These are phyloP conservation scores for Apiotrichum montevideense DNA, from an alignment of 1,284 basidiomycete species.

Conservation along the genomic window DNA sequence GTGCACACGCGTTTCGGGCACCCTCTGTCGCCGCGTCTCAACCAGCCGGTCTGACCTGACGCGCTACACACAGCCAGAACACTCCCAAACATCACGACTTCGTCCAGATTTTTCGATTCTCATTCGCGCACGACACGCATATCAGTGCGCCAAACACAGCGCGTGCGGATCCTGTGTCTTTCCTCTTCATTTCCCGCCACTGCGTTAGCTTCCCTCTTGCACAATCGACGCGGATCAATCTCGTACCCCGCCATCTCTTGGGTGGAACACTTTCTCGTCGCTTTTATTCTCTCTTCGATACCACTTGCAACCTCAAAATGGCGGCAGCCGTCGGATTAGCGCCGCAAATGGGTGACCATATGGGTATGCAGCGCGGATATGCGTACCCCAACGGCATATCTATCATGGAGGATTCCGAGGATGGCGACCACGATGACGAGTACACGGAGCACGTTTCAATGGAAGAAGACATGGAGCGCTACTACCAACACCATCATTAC, in stretches of 20 bases:
- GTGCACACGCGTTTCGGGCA: not conserved
- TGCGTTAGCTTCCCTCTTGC: too few relatives aligned
- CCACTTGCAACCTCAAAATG: constrained; percentile 2
- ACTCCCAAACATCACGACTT: too few relatives aligned
- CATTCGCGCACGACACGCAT: too few relatives aligned
- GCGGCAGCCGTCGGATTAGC: constrained; percentile 9
- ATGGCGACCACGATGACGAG: constrained; percentile 10
- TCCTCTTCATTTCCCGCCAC: too few relatives aligned
- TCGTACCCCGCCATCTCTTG: too few relatives aligned
- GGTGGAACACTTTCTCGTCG: not conserved
- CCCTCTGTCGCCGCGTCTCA: not conserved
- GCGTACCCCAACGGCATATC: constrained; percentile 21
- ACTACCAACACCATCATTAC: constrained; percentile 15
- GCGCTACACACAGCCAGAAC: too few relatives aligned
- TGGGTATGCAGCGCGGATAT: constrained; percentile 4
- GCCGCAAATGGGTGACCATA: constrained; percentile 2
- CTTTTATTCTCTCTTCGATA: not conserved
- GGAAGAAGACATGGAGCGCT: constrained; percentile 14
- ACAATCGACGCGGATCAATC: too few relatives aligned
- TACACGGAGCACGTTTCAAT: not conserved
- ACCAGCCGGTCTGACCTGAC: too few relatives aligned
- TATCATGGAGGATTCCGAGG: constrained; percentile 31
- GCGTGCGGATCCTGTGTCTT: too few relatives aligned
- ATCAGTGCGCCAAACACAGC: too few relatives aligned
- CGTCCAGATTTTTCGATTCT: too few relatives aligned